A percentile compares a stretch with the other conserved stretches of the same genome.
Conservation (phyloP, 805 yeast species). For the Myxozyma monticola region DNA sequence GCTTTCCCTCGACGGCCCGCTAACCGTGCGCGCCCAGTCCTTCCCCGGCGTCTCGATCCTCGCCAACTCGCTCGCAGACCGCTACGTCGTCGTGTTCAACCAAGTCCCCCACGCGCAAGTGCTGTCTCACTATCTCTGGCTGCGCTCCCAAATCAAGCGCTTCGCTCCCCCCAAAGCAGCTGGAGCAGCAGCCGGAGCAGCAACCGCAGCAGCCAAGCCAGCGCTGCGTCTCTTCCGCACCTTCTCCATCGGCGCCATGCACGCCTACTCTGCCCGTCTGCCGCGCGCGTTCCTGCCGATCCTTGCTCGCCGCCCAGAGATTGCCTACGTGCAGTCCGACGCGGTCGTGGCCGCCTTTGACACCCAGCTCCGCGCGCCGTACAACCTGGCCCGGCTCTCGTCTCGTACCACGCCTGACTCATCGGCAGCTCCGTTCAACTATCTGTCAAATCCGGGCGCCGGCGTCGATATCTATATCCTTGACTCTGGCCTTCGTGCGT, state of each 20-base stretch:
- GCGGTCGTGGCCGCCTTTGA: constrained; percentile 8
- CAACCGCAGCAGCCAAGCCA: too few species aligned
- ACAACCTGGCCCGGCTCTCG: constrained; percentile 25
- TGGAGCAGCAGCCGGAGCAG: too few species aligned
- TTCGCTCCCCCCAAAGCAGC: too few species aligned
- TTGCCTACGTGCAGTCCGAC: constrained; percentile 19
- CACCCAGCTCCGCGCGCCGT: constrained; percentile 15
- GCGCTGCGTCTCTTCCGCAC: neutral
- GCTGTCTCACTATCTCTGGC: constrained; percentile 31
- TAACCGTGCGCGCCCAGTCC: neutral
- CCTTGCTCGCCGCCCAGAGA: constrained; percentile 26
- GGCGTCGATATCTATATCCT: constrained; percentile 62
- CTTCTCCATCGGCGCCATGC: constrained; percentile 6
- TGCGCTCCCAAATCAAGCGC: constrained; percentile 41
- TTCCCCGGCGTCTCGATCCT: neutral
- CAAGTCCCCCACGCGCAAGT: constrained; percentile 2
- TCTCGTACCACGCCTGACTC: constrained; percentile 8
- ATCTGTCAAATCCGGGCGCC: constrained; percentile 21
- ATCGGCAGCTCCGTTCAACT: constrained; percentile 1
- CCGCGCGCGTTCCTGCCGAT: constrained; percentile 4
- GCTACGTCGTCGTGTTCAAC: constrained; percentile 17
- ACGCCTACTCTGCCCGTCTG: constrained; percentile 22
- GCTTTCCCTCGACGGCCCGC: neutral
- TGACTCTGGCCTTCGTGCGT: constrained; percentile 81
- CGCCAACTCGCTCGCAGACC: constrained; percentile 9